Evolutionary conservation across 2,329 filamentous ascomycete genomes (phyloP).

Genomic region (Aureobasidium namibiae): DNA sequence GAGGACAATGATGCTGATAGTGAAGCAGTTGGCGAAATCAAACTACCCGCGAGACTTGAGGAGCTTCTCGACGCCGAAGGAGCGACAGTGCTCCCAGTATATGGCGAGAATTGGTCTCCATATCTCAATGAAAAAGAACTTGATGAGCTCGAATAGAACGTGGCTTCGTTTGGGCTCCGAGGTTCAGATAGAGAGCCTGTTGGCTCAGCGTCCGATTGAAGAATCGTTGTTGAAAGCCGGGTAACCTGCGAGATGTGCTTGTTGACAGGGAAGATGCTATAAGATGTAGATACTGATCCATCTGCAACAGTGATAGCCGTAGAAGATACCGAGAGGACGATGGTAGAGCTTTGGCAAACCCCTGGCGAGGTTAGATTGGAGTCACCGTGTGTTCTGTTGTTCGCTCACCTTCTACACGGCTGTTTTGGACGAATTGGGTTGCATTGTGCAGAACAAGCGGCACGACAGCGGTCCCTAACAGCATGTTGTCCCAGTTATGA

Average conservation of each 20-base stretch:
- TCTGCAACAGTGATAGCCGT: neutral
- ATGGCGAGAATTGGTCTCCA: neutral
- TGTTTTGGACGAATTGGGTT: neutral
- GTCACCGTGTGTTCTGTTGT: neutral
- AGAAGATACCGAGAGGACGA: neutral
- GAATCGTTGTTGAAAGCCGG: neutral
- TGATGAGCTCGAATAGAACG: neutral
- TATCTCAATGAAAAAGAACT: neutral
- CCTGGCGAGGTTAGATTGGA: neutral
- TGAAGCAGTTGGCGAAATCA: neutral
- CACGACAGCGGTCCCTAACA: neutral
- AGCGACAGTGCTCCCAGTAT: neutral
- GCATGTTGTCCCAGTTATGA: neutral
- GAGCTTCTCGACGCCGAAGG: neutral
- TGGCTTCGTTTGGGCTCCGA: neutral
- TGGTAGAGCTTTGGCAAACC: neutral
- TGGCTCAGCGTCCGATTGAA: neutral
- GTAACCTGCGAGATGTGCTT: neutral
- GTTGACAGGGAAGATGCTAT: neutral
- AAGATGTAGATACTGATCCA: neutral
- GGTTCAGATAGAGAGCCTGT: neutral
- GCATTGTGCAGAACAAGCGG: neutral
- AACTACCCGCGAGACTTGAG: neutral
- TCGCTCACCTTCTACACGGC: neutral
- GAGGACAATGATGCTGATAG: neutral